These are phyloP conservation scores for Pichia rugopelliculosa DNA, from an alignment of 805 yeast species.

Conservation along the genomic window DNA sequence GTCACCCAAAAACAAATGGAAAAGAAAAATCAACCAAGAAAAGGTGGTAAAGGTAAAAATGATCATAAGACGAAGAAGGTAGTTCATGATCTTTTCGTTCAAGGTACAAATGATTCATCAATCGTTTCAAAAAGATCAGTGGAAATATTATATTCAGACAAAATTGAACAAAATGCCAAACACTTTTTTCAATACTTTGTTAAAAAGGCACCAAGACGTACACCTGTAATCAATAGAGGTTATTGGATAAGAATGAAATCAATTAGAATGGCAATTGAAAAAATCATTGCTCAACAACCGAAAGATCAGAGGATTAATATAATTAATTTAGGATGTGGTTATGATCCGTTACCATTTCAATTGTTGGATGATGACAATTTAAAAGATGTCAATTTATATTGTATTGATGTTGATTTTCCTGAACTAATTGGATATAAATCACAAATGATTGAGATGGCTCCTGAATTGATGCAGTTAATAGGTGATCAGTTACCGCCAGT, in stretches of 20 bases:
- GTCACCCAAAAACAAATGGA: conserved; percentile 6
- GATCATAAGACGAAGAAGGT: conserved; percentile 31
- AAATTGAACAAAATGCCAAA: conserved; percentile 13
- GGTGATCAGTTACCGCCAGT: conserved; percentile 24
- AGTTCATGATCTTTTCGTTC: conserved; percentile 62
- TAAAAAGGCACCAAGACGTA: conserved; percentile 54
- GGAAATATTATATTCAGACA: conserved; percentile 46
- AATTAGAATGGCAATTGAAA: conserved; percentile 43
- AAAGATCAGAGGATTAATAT: conserved; percentile 26
- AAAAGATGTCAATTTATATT: conserved; percentile 28
- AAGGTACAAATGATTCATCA: conserved; percentile 78
- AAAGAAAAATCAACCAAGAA: conserved; percentile 31
- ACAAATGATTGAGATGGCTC: conserved; percentile 40
- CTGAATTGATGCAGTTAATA: conserved; percentile 40
- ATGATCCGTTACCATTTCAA: conserved; percentile 54
- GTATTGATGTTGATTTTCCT: conserved; percentile 71
- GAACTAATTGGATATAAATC: conserved; percentile 54
- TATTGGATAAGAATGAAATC: conserved; percentile 78
- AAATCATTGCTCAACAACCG: conserved; percentile 33
- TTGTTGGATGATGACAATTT: conserved; percentile 27
- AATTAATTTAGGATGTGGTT: conserved; percentile 76
- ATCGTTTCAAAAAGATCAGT: conserved; percentile 79
- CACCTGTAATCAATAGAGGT: conserved; percentile 77
- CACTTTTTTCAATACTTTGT: conserved; percentile 63
- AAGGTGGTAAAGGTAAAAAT: conserved; percentile 11